phyloP scores from a whole-genome alignment of 371 early-diverging fungal species.

The Apophysomyces trapeziformis region DNA sequence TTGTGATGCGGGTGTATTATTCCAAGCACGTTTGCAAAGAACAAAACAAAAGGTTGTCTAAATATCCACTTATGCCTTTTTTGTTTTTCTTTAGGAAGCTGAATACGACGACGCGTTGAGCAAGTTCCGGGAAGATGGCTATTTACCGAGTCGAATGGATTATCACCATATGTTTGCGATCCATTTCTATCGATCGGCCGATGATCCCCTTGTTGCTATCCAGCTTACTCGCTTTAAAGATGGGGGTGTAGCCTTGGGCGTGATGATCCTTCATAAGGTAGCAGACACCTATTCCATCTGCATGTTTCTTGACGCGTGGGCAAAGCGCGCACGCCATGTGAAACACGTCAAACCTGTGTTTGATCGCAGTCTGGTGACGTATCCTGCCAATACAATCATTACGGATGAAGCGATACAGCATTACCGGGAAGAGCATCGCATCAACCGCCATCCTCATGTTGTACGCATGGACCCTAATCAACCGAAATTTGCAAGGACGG shows the following conservation, averaged over 20 bases:
- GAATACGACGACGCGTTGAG: conserved; percentile 30
- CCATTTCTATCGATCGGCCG: conserved; percentile 38
- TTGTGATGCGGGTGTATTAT: conserved; percentile 40
- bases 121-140: conserved; percentile 28
- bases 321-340: conserved; percentile 28
- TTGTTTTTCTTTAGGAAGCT: conserved; percentile 29
- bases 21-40: conserved; percentile 23
- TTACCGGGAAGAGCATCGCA: conserved; percentile 41
- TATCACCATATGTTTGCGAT: conserved; percentile 48
- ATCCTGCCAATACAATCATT: conserved; percentile 25
- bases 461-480: conserved; percentile 30
- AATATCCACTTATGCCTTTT: too few species aligned
- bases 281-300: conserved; percentile 42
- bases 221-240: conserved; percentile 41
- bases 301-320: conserved; percentile 45
- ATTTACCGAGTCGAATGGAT: conserved; percentile 42
- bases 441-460: neutral
- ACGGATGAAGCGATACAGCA: conserved; percentile 35
- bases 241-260: conserved; percentile 41
- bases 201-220: conserved; percentile 41
- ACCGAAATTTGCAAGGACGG: conserved; percentile 30
- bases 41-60: too few species aligned
- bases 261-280: conserved; percentile 46
- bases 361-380: conserved; percentile 25
- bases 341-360: conserved; percentile 24